Base-by-base conservation (phyloP, 2,329 filamentous ascomycete genomes). In the Alternaria brassicae region DNA sequence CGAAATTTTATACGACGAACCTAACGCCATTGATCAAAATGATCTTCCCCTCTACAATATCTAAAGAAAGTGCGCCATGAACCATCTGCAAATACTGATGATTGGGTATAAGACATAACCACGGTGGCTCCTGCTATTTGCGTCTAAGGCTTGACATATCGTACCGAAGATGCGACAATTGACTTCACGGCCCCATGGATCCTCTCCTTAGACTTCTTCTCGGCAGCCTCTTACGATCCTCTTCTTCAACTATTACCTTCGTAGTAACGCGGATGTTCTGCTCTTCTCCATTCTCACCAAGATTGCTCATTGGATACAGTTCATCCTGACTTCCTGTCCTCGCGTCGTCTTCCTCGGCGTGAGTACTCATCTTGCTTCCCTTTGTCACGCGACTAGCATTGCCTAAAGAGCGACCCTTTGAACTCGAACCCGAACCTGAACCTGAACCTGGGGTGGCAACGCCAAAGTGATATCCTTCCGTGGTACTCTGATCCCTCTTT, bases 321-420 rank as follows among this genome's bases (percentile, higher is more conserved):
- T 47, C 44, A 13, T 47, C 28, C 44, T 47, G 44, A 13, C 44
- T 47, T n/a, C 44, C 44, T 47, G 44, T 47, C 34, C 17, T 23
- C 34, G 15, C 12, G 28, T 47, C 17, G 13, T 47, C 44, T 47
- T 47, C 28, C 17, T 47, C 28, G 17, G 12, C 28, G n/a, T 32
- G 44, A 15, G 28, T 47, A 21, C 44, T 23, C 25, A 30, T 4
- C 13, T 47, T 47, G 28, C 28, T 34, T 21, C 28, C 17, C 2
- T 47, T 47, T 21, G n/a, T 47, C 1, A 47, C 28, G 34, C 44
- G 28, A 32, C 28, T 47, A 23, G 28, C 17, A 21, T 47, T 47
- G 28, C 44, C 44, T 30, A 47, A 34, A n/a, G 44, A 47, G 30
- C 44, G 44, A 12, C 44, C 44, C 44, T 47, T 47, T 30, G 44